Conservation (phyloP, 2,329 filamentous ascomycete genomes). For the Lasiodiplodia sp. region DNA sequence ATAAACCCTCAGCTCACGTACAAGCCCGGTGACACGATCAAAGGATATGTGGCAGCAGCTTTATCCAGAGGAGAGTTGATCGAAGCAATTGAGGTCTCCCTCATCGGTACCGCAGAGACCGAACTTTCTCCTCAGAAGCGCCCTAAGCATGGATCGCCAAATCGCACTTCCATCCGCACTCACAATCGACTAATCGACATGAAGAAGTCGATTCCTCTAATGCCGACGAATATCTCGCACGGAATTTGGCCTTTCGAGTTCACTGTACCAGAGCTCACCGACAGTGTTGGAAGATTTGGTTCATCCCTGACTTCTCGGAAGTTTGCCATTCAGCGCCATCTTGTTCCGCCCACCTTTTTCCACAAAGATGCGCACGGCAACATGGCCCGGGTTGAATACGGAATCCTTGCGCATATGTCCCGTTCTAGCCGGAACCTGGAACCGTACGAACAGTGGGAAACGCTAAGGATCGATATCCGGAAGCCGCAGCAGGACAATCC, state of each 20-base stretch:
- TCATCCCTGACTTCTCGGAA: slow-evolving; percentile 36
- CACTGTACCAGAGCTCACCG: slow-evolving; percentile 42
- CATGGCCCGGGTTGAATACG: slow-evolving; percentile 39
- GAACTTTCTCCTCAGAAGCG: slow-evolving; percentile 27
- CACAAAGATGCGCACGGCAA: slow-evolving; percentile 38
- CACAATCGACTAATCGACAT: background rate
- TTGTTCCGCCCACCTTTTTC: slow-evolving; percentile 33
- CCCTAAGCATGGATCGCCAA: slow-evolving; percentile 17
- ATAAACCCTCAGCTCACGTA: background rate
- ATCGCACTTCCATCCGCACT: background rate
- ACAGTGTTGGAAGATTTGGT: slow-evolving; percentile 33
- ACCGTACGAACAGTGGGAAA: slow-evolving; percentile 26
- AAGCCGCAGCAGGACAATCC: slow-evolving; percentile 35
- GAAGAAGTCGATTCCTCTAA: background rate
- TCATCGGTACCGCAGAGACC: slow-evolving; percentile 43
- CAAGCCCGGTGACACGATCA: background rate
- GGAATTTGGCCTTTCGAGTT: slow-evolving; percentile 47
- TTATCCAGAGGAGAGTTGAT: background rate
- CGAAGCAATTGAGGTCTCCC: slow-evolving; percentile 39
- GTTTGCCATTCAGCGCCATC: slow-evolving; percentile 36
- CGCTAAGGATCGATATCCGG: slow-evolving; percentile 37
- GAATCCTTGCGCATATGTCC: slow-evolving; percentile 35
- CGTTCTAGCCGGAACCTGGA: background rate
- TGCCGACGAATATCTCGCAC: slow-evolving; percentile 34
- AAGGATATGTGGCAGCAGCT: background rate